Conservation (phyloP, 2,329 filamentous ascomycete species). For the Arachnopeziza araneosa region DNA sequence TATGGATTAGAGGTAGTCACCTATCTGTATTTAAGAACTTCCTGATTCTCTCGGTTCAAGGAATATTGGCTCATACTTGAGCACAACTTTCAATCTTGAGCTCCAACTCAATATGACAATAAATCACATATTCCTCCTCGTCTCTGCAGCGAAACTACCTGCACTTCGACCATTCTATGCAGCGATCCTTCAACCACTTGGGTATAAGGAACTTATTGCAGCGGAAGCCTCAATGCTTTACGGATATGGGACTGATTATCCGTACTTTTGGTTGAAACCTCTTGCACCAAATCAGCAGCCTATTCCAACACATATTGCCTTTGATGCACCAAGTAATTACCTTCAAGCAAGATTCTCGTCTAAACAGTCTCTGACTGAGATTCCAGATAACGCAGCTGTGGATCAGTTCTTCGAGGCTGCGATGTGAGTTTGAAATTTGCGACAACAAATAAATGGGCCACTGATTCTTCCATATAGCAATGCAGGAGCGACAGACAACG, state of each 20-base stretch:
- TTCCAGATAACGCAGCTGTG: constrained; percentile 7
- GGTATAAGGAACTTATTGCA: constrained; percentile 13
- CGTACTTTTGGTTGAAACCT: constrained; percentile 16
- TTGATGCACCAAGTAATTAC: constrained; percentile 12
- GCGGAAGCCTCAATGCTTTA: constrained; percentile 5
- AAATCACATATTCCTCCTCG: constrained; percentile 15
- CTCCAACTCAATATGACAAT: constrained; percentile 7
- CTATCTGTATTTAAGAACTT: no score
- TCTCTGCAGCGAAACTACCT: constrained; percentile 5
- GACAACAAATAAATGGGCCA: background rate
- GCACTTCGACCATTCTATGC: constrained; percentile 12
- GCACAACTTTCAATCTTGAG: no score
- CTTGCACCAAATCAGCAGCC: constrained; percentile 5
- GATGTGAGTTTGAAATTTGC: constrained; percentile 5
- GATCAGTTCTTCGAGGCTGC: constrained; percentile 13
- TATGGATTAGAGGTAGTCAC: no score
- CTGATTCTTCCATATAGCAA: constrained; percentile 3
- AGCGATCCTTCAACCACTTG: constrained; percentile 9
- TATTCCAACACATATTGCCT: constrained; percentile 14
- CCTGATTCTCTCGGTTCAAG: no score
- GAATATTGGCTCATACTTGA: no score
- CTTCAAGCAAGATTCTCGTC: background rate
- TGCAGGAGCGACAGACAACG: constrained; percentile 16
- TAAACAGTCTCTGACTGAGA: background rate
- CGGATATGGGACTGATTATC: constrained; percentile 16